Percentiles rank a stretch among this genome's conserved stretches.
Evolutionary conservation across 352 stramenopile species (phyloP).

Genomic region (Elongisporangium anandrum): DNA sequence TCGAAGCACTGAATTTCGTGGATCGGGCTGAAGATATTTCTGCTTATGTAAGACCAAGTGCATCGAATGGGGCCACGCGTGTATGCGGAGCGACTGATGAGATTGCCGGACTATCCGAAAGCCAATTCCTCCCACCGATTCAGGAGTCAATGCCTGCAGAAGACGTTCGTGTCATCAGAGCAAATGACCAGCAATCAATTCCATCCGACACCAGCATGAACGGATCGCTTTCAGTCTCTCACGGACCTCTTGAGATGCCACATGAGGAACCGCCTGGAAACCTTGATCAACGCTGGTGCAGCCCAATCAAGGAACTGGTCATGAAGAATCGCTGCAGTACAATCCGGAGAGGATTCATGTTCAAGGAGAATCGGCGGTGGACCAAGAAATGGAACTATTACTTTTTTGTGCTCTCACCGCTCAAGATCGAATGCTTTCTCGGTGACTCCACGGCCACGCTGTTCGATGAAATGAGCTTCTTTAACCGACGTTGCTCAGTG

Average conservation of each 20-base stretch:
- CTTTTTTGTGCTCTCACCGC: neutral
- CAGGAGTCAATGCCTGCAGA: neutral
- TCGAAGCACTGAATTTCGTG: neutral
- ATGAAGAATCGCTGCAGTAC: neutral
- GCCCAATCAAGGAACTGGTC: neutral
- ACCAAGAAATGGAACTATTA: neutral
- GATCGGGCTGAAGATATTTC: neutral
- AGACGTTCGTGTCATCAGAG: neutral
- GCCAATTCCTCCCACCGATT: neutral
- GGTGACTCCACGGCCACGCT: neutral
- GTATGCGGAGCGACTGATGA: neutral
- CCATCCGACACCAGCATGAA: neutral
- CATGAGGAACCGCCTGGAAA: neutral
- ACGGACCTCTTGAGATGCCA: neutral
- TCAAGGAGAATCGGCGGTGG: neutral
- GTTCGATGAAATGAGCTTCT: neutral
- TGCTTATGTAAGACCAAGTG: neutral
- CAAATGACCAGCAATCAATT: neutral
- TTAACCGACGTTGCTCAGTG: neutral
- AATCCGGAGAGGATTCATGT: neutral
- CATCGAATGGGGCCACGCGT: neutral
- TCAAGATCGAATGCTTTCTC: neutral
- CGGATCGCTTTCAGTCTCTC: neutral
- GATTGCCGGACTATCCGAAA: neutral
- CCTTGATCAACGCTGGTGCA: neutral